Evolutionary conservation across 208 protist species (phyloP).

Genomic region (Acanthamoeba lenticulata): DNA sequence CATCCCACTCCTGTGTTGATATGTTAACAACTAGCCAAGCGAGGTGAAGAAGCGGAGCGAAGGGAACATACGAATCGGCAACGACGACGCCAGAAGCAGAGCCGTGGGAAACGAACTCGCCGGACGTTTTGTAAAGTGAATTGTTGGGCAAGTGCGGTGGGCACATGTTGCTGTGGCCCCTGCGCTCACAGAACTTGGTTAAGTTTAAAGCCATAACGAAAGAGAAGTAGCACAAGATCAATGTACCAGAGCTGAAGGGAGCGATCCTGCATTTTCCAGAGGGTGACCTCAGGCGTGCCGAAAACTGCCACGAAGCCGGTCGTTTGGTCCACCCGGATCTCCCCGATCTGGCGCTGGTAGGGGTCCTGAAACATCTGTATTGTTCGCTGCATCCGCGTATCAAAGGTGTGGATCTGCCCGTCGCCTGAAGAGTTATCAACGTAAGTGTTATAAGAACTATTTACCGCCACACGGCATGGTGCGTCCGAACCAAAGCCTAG

Average conservation of each 20-base stretch:
- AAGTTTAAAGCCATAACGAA: background rate
- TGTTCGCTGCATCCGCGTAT: slow-evolving; percentile 18
- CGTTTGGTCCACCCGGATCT: background rate
- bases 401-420: slow-evolving; percentile 31
- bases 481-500: background rate
- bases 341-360: slow-evolving; percentile 38
- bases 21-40: too few species aligned
- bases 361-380: background rate
- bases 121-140: background rate
- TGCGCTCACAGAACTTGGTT: background rate
- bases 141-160: background rate
- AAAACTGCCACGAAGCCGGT: slow-evolving; percentile 2
- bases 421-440: too few species aligned
- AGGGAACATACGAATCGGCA: background rate
- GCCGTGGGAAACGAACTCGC: background rate
- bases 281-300: slow-evolving; percentile 2
- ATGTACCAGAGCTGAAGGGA: background rate
- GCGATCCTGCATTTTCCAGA: background rate
- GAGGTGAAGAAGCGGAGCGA: too few species aligned
- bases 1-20: too few species aligned
- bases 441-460: too few species aligned
- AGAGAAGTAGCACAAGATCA: too few species aligned
- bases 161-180: background rate
- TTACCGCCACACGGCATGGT: too few species aligned
- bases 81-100: background rate